phyloP scores from a whole-genome alignment of 768 basidiomycete species.

The Terana coerulea region DNA sequence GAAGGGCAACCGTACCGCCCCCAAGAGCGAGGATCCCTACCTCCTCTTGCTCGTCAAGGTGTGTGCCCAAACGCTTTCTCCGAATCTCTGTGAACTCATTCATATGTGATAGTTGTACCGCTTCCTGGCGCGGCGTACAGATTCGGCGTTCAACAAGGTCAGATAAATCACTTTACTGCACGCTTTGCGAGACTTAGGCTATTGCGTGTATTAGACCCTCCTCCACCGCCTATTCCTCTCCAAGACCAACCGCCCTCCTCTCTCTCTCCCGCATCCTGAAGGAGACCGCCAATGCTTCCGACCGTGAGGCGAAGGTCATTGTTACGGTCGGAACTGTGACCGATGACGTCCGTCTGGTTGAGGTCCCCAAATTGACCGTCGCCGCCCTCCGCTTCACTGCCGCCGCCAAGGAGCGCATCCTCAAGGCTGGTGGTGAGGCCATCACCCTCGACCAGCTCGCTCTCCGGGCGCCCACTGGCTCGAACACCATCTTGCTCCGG shows the following conservation, averaged over 20 bases:
- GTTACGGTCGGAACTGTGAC: conserved; percentile 91
- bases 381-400: conserved; percentile 95
- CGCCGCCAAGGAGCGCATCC: conserved; percentile 89
- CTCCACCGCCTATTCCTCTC: conserved; percentile 96
- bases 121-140: conserved; percentile 96
- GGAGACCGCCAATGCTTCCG: conserved; percentile 65
- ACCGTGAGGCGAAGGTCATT: conserved; percentile 77
- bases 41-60: conserved; percentile 98
- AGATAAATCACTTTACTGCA: conserved; percentile 8
- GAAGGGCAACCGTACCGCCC: conserved; percentile 91
- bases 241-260: conserved; percentile 94
- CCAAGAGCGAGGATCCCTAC: conserved; percentile 99
- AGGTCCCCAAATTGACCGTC: conserved; percentile 86
- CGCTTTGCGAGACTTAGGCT: conserved; percentile 20
- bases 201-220: conserved; percentile 63
- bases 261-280: conserved; percentile 87
- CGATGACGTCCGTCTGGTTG: conserved; percentile 86
- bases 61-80: conserved; percentile 18
- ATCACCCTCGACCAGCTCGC: conserved; percentile 97
- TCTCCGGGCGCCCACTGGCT: conserved; percentile 87
- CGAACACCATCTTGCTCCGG: conserved; percentile 91
- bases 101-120: conserved; percentile 77
- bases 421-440: conserved; percentile 92
- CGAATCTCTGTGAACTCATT: conserved; percentile 14
- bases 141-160: conserved; percentile 94